Conservation (phyloP, 257 asterid genomes). For the Anisodus tanguticus region DNA sequence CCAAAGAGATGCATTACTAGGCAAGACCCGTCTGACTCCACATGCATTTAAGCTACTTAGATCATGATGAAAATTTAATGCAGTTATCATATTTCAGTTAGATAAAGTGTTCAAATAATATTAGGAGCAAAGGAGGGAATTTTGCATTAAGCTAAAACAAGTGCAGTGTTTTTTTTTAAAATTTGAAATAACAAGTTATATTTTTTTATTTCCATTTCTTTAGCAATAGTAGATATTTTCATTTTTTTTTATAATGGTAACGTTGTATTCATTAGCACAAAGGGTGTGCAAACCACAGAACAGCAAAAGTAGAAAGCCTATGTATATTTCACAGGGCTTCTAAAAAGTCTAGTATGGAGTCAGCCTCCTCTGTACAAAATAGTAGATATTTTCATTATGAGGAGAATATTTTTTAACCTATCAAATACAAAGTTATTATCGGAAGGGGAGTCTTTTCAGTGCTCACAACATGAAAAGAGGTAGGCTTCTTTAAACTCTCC, state of each 20-base stretch:
- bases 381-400: neutral
- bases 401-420: neutral
- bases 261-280: no score
- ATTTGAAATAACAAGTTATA: neutral
- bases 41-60: neutral
- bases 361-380: no score
- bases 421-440: neutral
- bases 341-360: no score
- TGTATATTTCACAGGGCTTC: no score
- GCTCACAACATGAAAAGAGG: neutral
- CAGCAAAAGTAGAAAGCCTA: no score
- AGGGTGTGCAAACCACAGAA: no score
- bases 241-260: no score
- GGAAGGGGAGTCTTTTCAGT: conserved; percentile 18
- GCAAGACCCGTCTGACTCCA: neutral
- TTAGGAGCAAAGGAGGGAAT: neutral
- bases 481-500: neutral
- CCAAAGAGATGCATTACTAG: conserved; percentile 5
- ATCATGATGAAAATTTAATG: neutral
- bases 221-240: neutral
- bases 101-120: neutral
- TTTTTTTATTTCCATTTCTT: neutral
- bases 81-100: neutral
- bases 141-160: no score
- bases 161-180: neutral